These are phyloP conservation scores for Letharia columbiana DNA, from an alignment of 495 filamentous ascomycete species.

Conservation along the genomic window DNA sequence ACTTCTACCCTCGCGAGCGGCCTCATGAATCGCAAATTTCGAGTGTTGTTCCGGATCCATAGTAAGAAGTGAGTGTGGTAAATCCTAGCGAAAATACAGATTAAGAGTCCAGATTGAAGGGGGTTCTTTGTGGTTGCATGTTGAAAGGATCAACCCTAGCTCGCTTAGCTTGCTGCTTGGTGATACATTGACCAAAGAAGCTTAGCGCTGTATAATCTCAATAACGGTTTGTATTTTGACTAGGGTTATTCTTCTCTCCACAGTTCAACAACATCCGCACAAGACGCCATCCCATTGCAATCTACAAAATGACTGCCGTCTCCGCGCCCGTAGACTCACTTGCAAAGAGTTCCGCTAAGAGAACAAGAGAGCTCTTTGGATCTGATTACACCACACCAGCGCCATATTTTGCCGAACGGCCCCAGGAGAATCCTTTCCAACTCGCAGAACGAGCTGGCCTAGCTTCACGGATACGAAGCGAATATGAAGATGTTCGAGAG, in stretches of 20 bases:
- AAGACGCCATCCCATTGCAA: background rate
- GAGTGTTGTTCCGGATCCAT: constrained; percentile 40
- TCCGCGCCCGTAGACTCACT: constrained; percentile 5
- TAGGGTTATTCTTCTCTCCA: background rate
- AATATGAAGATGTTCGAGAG: constrained; percentile 75
- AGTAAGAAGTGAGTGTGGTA: background rate
- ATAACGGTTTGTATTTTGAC: background rate
- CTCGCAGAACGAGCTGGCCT: constrained; percentile 43
- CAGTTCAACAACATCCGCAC: background rate
- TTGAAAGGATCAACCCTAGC: background rate
- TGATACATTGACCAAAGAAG: constrained; percentile 10
- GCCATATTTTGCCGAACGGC: constrained; percentile 31
- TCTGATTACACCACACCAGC: constrained; percentile 48
- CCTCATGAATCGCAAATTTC: constrained; percentile 82
- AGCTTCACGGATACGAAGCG: constrained; percentile 55
- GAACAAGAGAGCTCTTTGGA: constrained; percentile 58
- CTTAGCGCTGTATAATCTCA: background rate
- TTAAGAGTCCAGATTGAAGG: background rate
- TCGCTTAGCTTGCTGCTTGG: background rate
- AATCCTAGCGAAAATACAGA: background rate
- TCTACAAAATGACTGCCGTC: constrained; percentile 7
- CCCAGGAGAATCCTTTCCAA: constrained; percentile 24
- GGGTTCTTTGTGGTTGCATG: background rate
- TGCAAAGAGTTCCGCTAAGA: constrained; percentile 44
- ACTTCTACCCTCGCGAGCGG: constrained; percentile 82